Percentiles rank a stretch among this genome's conserved stretches.
These are phyloP conservation scores for Tulasnella sp. DNA, from an alignment of 768 basidiomycete species.

Conservation along the genomic window DNA sequence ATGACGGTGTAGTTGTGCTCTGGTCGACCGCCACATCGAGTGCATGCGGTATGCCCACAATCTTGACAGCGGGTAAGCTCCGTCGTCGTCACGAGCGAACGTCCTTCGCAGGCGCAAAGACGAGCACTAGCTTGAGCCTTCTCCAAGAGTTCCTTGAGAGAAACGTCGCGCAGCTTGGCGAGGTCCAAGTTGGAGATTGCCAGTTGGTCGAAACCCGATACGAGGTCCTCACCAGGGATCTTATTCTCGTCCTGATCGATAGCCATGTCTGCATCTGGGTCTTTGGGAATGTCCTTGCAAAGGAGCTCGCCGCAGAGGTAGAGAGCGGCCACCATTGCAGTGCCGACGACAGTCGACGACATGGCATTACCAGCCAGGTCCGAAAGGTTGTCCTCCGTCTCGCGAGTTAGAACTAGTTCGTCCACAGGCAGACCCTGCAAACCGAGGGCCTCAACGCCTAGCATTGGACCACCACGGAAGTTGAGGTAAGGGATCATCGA, in stretches of 20 bases:
- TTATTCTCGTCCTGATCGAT: conserved; percentile 44
- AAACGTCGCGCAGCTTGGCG: conserved; percentile 52
- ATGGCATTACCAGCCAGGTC: conserved; percentile 97
- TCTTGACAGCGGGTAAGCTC: conserved; percentile 70
- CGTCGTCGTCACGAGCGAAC: conserved; percentile 70
- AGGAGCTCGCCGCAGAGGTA: conserved; percentile 68
- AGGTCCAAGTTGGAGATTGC: conserved; percentile 68
- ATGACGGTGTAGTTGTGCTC: conserved; percentile 75
- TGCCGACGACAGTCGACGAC: conserved; percentile 95
- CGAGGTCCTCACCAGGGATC: conserved; percentile 51
- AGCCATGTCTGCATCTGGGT: conserved; percentile 56
- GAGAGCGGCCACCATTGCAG: conserved; percentile 83
- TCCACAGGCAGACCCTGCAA: conserved; percentile 95
- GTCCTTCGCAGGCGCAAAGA: conserved; percentile 90
- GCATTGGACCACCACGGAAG: conserved; percentile 93
- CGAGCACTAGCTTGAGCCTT: conserved; percentile 72
- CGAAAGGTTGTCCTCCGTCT: conserved; percentile 90
- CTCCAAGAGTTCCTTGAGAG: conserved; percentile 60
- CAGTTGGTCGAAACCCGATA: conserved; percentile 75
- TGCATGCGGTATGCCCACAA: conserved; percentile 79
- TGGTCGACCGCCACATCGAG: conserved; percentile 86
- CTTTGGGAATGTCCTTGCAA: conserved; percentile 61
- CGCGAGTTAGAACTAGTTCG: conserved; percentile 87
- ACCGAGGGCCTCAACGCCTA: conserved; percentile 88
- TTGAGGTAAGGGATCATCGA: conserved; percentile 97